Evolutionary conservation across 768 basidiomycete species (phyloP).

Genomic region (Zangia roseola): DNA sequence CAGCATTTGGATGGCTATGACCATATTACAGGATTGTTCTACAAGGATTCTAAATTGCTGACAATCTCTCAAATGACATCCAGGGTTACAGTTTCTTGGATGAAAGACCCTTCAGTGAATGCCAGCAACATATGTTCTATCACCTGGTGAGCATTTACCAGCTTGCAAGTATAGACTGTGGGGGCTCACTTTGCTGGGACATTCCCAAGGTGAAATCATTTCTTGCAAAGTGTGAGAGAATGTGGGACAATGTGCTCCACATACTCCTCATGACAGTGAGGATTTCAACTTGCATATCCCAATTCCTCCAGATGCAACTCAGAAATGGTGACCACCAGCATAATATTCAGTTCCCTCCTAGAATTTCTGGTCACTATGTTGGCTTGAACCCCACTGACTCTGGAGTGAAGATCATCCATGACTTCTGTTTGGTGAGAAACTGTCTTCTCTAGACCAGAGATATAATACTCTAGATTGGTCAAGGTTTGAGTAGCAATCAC

Average conservation of each 20-base stretch:
- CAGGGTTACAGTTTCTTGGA: background rate
- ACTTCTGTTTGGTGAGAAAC: too few relatives aligned
- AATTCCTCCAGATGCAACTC: background rate
- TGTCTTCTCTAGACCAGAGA: too few relatives aligned
- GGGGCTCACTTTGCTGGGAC: background rate
- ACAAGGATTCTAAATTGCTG: background rate
- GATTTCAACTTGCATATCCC: background rate
- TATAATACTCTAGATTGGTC: too few relatives aligned
- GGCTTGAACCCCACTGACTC: too few relatives aligned
- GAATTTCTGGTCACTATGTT: too few relatives aligned
- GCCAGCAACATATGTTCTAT: background rate
- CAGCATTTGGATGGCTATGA: background rate
- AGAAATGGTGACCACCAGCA: background rate
- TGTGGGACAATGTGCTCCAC: background rate
- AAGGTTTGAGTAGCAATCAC: too few relatives aligned
- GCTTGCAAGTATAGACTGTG: background rate
- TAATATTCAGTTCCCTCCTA: background rate
- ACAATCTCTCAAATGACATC: background rate
- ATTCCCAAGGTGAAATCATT: constrained; percentile 7
- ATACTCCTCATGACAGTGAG: background rate
- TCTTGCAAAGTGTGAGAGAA: background rate
- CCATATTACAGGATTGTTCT: background rate
- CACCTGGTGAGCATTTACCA: background rate
- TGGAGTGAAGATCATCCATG: too few relatives aligned
- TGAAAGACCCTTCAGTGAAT: background rate